These are phyloP conservation scores for Pichia sp. DNA, from an alignment of 1,139 yeast genomes.

Conservation along the genomic window DNA sequence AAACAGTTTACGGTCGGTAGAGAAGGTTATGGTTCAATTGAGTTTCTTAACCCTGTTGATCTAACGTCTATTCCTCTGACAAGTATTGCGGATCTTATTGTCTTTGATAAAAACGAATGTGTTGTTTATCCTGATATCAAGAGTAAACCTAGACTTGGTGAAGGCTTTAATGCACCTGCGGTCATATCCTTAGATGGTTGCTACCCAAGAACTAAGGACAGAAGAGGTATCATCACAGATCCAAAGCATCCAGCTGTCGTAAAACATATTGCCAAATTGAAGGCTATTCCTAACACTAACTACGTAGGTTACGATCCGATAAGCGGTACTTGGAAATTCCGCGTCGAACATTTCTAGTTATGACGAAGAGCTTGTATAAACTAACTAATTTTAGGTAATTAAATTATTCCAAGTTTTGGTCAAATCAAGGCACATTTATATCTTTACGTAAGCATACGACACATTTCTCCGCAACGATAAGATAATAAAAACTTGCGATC, in stretches of 20 bases:
- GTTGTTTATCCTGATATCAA: conserved; percentile 69
- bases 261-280: conserved; percentile 65
- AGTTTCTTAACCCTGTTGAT: conserved; percentile 79
- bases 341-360: conserved; percentile 37
- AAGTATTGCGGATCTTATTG: conserved; percentile 60
- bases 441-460: neutral
- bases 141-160: conserved; percentile 62
- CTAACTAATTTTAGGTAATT: neutral
- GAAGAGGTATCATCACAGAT: conserved; percentile 71
- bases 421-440: neutral
- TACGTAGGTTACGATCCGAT: conserved; percentile 75
- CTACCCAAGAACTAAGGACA: conserved; percentile 70
- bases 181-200: conserved; percentile 71
- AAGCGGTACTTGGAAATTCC: conserved; percentile 80
- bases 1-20: conserved; percentile 73
- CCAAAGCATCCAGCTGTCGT: conserved; percentile 68
- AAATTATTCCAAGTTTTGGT: neutral
- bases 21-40: conserved; percentile 68
- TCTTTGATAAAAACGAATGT: conserved; percentile 61
- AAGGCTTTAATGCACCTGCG: conserved; percentile 78
- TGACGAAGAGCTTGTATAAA: neutral
- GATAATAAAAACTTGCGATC: neutral
- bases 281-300: conserved; percentile 52
- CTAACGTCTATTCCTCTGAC: conserved; percentile 60
- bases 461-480: neutral